Evolutionary conservation across 805 yeast genomes (phyloP).

Genomic region (Candida namnaoensis): DNA sequence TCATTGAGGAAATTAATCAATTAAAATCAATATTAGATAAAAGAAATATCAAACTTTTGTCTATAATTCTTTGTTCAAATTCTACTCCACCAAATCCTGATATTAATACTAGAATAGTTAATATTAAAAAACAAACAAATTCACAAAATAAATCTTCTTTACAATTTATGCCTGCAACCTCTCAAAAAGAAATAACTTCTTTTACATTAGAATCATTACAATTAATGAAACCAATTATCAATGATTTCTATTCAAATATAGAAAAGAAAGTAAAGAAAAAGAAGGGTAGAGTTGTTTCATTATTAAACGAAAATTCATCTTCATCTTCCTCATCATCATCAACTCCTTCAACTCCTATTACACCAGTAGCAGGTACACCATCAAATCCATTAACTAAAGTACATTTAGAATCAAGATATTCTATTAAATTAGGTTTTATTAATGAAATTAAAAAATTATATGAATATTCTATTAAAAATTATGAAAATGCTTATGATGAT

Average conservation of each 20-base stretch:
- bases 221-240: constrained; percentile 28
- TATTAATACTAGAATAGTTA: constrained; percentile 24
- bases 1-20: constrained; percentile 23
- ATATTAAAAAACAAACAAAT: constrained; percentile 29
- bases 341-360: not conserved
- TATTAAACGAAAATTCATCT: not conserved
- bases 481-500: constrained; percentile 46
- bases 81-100: constrained; percentile 21
- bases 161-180: constrained; percentile 30
- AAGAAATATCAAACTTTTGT: constrained; percentile 24
- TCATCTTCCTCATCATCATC: no score
- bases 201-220: constrained; percentile 31
- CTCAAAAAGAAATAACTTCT: constrained; percentile 27
- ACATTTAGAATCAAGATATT: constrained; percentile 30
- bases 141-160: constrained; percentile 28
- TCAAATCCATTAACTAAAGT: constrained; percentile 4
- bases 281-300: constrained; percentile 16
- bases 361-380: constrained; percentile 1
- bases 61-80: constrained; percentile 19
- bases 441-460: constrained; percentile 38
- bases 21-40: constrained; percentile 22
- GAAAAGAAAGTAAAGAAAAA: constrained; percentile 33
- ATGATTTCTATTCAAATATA: constrained; percentile 33
- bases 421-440: constrained; percentile 40
- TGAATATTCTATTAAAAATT: constrained; percentile 40